Percentiles rank a stretch among this genome's conserved stretches.
Evolutionary conservation across 2,329 filamentous ascomycete species (phyloP).

Genomic region (Aureobasidium vineae): DNA sequence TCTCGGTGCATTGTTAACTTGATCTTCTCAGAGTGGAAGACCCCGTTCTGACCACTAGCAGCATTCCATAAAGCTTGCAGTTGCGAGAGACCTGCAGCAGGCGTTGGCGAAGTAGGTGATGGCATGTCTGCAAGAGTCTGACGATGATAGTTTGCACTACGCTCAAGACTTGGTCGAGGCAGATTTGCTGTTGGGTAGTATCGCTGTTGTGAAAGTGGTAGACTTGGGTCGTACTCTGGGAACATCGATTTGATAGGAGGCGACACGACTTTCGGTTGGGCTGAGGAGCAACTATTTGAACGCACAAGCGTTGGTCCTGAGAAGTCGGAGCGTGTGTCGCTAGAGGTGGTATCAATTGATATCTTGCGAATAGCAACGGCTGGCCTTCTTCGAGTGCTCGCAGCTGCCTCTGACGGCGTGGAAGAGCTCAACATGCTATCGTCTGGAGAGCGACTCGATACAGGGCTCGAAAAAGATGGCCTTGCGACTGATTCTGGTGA

Average conservation of each 20-base stretch:
- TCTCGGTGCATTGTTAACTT: conserved; percentile 24
- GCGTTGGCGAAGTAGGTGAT: conserved; percentile 4
- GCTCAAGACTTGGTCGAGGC: conserved; percentile 6
- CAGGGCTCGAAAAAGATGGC: background rate
- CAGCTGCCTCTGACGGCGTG: background rate
- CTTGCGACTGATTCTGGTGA: background rate
- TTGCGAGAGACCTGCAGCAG: conserved; percentile 24
- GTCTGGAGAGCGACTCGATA: background rate
- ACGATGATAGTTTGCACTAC: background rate
- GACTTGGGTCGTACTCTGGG: conserved; percentile 66
- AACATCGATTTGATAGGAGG: conserved; percentile 68
- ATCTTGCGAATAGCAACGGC: conserved; percentile 12
- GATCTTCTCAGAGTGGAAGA: conserved; percentile 2
- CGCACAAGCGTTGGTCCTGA: conserved; percentile 27
- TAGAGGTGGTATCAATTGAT: conserved; percentile 10
- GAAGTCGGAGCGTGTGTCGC: conserved; percentile 5
- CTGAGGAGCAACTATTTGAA: conserved; percentile 20
- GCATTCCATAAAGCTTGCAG: conserved; percentile 28
- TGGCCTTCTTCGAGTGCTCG: background rate
- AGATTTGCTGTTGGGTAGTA: conserved; percentile 57
- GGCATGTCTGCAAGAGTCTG: background rate
- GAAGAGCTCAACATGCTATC: background rate
- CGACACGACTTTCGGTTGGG: conserved; percentile 31
- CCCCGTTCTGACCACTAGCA: conserved; percentile 19
- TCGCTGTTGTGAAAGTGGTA: conserved; percentile 65